Base-by-base conservation (phyloP, 2,329 filamentous ascomycete species). In the Atkinsonella hypoxylon region DNA sequence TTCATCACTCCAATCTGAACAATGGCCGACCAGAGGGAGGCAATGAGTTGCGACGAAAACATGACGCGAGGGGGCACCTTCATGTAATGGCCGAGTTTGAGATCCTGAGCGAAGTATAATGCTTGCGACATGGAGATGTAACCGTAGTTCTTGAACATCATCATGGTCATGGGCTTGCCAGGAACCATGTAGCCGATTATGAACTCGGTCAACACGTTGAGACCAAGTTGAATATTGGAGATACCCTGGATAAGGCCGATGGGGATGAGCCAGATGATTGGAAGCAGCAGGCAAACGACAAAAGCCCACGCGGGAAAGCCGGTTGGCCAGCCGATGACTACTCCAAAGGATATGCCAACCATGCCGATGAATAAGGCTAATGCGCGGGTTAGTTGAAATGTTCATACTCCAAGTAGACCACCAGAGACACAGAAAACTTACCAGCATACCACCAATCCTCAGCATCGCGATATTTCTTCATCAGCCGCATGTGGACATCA, bases 101-200 rank as follows among this genome's bases (percentile, higher is more conserved):
- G 71, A 57, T 85, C 82, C 61, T 82, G 78, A 5, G 74, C 70
- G 62, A 85, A 85, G 62, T 77, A 81, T 47, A 84, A 69, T 0
- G 78, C 82, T 62, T 85, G 79, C 15, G 72, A 72, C 79, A 85
- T 83, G 66, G 74, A 79, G 51, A 85, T 77, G 61, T 84, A 85
- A 47, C 82, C 81, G 58, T 83, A 87, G 54, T 82, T 85, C 66
- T 87, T 87, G 70, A 87, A 87, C 68, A 87, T 76, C 83, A 88
- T 88, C 75, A 87, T 82, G 45, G 82, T 82, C 53, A 87, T 71
- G 1, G 84, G 83, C 3, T 75, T 75, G 26, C 84, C 84, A 0
- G 83, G 83, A 47, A 84, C 76, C 73, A 87, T 83, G 64, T 87
- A 87, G 6, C 84, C 84, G 53, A 84, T 76, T 53, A 88, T 75